These are phyloP conservation scores for Curvularia eragrostidis DNA, from an alignment of 2,329 filamentous ascomycete species.

Conservation along the genomic window DNA sequence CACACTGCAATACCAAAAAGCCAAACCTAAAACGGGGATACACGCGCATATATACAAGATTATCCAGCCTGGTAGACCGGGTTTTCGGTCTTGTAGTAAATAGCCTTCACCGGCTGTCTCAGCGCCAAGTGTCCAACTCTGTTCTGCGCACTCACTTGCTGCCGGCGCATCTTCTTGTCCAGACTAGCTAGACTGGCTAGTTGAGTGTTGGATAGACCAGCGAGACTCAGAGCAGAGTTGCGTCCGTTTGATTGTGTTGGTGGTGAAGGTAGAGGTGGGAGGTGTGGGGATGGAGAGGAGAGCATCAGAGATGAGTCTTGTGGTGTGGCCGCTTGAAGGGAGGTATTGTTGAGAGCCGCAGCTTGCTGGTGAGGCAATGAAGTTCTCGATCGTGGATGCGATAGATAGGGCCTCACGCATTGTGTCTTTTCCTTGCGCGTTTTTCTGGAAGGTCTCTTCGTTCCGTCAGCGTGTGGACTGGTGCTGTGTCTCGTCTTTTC, in stretches of 20 bases:
- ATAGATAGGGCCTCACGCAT: neutral
- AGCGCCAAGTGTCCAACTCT: neutral
- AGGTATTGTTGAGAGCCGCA: neutral
- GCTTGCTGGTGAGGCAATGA: neutral
- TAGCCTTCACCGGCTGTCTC: conserved; percentile 4
- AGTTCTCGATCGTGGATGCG: neutral
- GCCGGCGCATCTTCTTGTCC: conserved; percentile 9
- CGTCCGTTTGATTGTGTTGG: neutral
- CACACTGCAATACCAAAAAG: neutral
- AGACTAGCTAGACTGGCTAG: conserved; percentile 1
- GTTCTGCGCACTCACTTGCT: conserved; percentile 1
- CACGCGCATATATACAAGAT: neutral
- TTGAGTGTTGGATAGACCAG: neutral
- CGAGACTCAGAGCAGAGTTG: neutral
- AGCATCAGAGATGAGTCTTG: neutral
- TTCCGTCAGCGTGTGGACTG: neutral
- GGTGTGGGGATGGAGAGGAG: neutral
- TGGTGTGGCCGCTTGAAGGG: neutral
- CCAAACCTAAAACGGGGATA: neutral
- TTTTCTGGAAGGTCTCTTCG: neutral
- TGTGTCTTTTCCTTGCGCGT: neutral
- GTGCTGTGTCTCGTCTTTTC: neutral
- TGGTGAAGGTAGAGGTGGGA: neutral
- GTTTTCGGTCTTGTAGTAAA: conserved; percentile 15
- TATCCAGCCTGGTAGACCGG: conserved; percentile 14